A percentile compares a stretch with the other conserved stretches of the same genome.
These are phyloP conservation scores for Rusavskia elegans DNA, from an alignment of 495 filamentous ascomycete genomes.

Conservation along the genomic window DNA sequence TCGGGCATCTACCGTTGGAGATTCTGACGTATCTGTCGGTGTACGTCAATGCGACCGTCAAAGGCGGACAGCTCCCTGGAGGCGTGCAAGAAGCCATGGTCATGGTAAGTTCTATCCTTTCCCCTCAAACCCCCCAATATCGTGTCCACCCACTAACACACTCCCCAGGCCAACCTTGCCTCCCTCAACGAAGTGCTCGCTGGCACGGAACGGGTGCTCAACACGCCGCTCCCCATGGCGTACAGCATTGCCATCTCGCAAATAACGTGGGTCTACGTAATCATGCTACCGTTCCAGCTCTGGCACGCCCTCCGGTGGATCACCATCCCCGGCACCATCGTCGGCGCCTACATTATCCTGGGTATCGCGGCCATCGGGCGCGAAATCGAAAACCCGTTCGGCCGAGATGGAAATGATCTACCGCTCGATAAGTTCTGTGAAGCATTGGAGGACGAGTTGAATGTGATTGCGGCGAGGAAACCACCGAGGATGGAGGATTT, in stretches of 20 bases:
- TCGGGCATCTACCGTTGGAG: conserved; percentile 67
- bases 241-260: conserved; percentile 78
- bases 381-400: conserved; percentile 85
- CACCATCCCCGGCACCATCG: conserved; percentile 70
- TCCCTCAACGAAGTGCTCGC: conserved; percentile 57
- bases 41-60: conserved; percentile 42
- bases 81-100: conserved; percentile 28
- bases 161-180: conserved; percentile 25
- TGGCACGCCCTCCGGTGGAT: conserved; percentile 46
- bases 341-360: conserved; percentile 81
- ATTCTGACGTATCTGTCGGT: conserved; percentile 55
- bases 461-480: conserved; percentile 47
- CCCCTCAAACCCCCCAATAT: too few relatives aligned
- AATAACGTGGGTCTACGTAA: conserved; percentile 76
- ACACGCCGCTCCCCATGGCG: conserved; percentile 69
- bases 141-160: background rate
- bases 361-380: conserved; percentile 74
- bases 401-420: conserved; percentile 74
- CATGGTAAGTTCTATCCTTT: conserved; percentile 3
- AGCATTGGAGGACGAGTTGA: conserved; percentile 54
- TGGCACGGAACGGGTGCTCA: conserved; percentile 66
- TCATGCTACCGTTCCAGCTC: conserved; percentile 75
- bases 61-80: conserved; percentile 37
- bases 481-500: conserved; percentile 42
- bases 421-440: conserved; percentile 64